Evolutionary conservation across 1,139 yeast genomes (phyloP).

Genomic region (Suhomyces choctaworum): DNA sequence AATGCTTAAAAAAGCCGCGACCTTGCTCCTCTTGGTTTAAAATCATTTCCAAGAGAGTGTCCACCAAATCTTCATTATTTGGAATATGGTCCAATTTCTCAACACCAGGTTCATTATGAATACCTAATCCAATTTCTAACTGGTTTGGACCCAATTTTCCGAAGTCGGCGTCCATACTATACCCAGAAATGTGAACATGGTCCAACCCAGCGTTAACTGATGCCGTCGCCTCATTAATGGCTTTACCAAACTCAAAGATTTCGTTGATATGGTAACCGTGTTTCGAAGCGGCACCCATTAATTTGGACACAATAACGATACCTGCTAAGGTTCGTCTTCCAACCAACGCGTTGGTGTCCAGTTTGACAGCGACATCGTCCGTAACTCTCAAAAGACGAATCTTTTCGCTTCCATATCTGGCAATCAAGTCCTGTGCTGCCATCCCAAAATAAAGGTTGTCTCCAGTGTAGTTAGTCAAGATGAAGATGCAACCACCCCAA

Average conservation of each 20-base stretch:
- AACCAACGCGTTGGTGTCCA: neutral
- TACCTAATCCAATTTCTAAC: constrained; percentile 53
- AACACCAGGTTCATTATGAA: constrained; percentile 57
- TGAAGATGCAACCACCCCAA: constrained; percentile 2
- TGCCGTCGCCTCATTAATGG: neutral
- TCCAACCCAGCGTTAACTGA: constrained; percentile 49
- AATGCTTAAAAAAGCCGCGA: constrained; percentile 45
- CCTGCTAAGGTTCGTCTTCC: constrained; percentile 2
- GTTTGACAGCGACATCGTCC: constrained; percentile 1
- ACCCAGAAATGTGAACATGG: constrained; percentile 54
- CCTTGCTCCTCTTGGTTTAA: constrained; percentile 39
- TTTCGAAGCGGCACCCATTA: constrained; percentile 1
- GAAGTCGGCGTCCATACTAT: constrained; percentile 27
- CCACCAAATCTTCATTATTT: constrained; percentile 39
- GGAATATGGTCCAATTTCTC: constrained; percentile 42
- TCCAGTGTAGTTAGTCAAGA: constrained; percentile 3
- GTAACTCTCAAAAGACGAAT: constrained; percentile 1
- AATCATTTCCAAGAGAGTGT: constrained; percentile 35
- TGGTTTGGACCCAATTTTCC: constrained; percentile 37
- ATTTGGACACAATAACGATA: constrained; percentile 1
- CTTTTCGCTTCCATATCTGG: constrained; percentile 1
- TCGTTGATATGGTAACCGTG: neutral
- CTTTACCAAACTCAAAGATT: constrained; percentile 1
- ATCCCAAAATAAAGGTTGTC: constrained; percentile 2
- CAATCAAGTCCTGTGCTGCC: constrained; percentile 3